phyloP scores from a whole-genome alignment of 1,284 basidiomycete genomes.

The Phlebopus sp. region DNA sequence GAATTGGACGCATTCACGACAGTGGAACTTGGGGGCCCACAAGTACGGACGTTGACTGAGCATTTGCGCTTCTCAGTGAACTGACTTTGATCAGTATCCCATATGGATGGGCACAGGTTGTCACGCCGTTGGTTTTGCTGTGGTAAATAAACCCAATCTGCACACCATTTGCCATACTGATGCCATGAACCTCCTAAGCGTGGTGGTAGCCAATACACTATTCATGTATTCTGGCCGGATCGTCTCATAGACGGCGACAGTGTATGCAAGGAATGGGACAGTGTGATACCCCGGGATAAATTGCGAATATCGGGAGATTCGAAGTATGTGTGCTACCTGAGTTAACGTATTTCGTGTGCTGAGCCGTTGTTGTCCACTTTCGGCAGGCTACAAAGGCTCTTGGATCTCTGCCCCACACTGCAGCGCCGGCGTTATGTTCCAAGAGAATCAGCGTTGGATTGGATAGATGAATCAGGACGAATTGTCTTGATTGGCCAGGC shows the following conservation, averaged over 20 bases:
- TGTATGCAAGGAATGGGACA: slow-evolving; percentile 10
- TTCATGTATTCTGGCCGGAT: slow-evolving; percentile 19
- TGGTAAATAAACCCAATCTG: slow-evolving; percentile 11
- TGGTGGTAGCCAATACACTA: slow-evolving; percentile 13
- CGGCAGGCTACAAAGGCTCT: slow-evolving; percentile 11
- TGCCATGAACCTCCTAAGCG: slow-evolving; percentile 6
- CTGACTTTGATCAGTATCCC: slow-evolving; percentile 27
- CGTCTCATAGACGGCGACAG: background rate
- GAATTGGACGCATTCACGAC: slow-evolving; percentile 22
- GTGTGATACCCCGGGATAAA: slow-evolving; percentile 9
- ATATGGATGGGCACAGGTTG: slow-evolving; percentile 37
- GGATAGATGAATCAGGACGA: slow-evolving; percentile 31
- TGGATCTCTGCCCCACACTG: slow-evolving; percentile 17
- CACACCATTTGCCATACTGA: background rate
- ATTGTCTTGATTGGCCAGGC: slow-evolving; percentile 43
- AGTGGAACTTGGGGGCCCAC: slow-evolving; percentile 22
- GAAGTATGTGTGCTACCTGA: background rate
- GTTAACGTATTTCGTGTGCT: background rate
- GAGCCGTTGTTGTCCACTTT: background rate
- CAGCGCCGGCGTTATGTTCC: slow-evolving; percentile 10
- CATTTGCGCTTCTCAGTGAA: background rate
- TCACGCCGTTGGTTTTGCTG: slow-evolving; percentile 25
- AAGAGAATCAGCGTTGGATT: slow-evolving; percentile 18
- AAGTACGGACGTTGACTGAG: slow-evolving; percentile 13
- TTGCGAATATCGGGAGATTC: slow-evolving; percentile 15